These are phyloP conservation scores for Sporopachydermia cereana DNA, from an alignment of 1,139 yeast genomes.

Conservation along the genomic window DNA sequence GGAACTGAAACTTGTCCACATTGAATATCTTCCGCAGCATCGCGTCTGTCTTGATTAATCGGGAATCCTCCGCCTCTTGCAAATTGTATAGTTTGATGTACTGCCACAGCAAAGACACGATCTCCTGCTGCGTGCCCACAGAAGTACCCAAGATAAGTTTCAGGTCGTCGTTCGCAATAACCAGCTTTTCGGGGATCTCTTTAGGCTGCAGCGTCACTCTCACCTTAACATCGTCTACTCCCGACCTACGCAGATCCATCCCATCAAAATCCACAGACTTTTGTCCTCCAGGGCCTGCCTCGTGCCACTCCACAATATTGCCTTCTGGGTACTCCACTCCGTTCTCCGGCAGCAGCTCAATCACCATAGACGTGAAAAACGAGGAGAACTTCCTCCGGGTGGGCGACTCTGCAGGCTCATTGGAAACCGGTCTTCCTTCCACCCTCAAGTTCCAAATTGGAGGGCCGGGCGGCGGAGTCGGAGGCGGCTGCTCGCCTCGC, in stretches of 20 bases:
- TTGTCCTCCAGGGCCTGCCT: conserved; percentile 31
- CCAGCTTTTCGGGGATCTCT: conserved; percentile 51
- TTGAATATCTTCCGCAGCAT: conserved; percentile 47
- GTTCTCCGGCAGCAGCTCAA: conserved; percentile 46
- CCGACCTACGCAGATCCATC: conserved; percentile 72
- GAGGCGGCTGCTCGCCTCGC: conserved; percentile 18
- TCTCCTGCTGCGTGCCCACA: conserved; percentile 80
- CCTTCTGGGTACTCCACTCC: conserved; percentile 26
- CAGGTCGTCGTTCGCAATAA: conserved; percentile 38
- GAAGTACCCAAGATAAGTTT: conserved; percentile 60
- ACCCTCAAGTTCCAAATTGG: conserved; percentile 79
- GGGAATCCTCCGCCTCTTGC: conserved; percentile 42
- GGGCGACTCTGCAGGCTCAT: conserved; percentile 27
- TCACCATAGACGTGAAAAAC: conserved; percentile 71
- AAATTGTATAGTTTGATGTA: conserved; percentile 69
- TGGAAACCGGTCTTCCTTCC: conserved; percentile 68
- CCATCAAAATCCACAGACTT: conserved; percentile 66
- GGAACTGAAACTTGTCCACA: conserved; percentile 44
- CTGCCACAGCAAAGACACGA: conserved; percentile 78
- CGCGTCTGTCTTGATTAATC: conserved; percentile 57
- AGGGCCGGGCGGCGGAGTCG: conserved; percentile 24
- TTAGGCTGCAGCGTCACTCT: conserved; percentile 74
- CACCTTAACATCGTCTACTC: conserved; percentile 52
- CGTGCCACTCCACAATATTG: conserved; percentile 58
- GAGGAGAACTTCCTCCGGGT: conserved; percentile 57